phyloP scores from a whole-genome alignment of 2,329 filamentous ascomycete genomes.

The Rugonectria rugulosa region DNA sequence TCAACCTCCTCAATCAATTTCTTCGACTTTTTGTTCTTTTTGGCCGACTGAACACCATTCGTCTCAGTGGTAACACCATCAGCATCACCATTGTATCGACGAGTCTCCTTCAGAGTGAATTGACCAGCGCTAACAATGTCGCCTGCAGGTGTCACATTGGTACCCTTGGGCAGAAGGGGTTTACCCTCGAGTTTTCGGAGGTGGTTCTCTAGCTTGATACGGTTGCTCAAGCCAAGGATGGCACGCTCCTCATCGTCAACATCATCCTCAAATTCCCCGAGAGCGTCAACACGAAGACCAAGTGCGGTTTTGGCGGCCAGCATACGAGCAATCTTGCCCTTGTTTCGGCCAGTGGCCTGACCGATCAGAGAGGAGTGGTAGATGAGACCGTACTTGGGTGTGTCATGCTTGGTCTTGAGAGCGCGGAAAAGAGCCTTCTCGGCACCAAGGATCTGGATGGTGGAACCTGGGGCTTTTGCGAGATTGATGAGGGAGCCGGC shows the following conservation, averaged over 20 bases:
- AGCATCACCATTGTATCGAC: conserved; percentile 94
- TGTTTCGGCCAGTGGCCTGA: conserved; percentile 97
- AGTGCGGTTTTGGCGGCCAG: conserved; percentile 92
- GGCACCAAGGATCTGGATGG: conserved; percentile 96
- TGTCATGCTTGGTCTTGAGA: conserved; percentile 98
- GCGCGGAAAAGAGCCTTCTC: conserved; percentile 99
- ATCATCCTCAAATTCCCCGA: conserved; percentile 64
- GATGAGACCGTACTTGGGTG: conserved; percentile 96
- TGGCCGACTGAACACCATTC: conserved; percentile 46
- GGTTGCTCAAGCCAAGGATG: conserved; percentile 76
- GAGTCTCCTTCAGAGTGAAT: conserved; percentile 89
- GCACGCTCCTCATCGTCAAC: conserved; percentile 89
- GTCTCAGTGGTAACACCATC: conserved; percentile 77
- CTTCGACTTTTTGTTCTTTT: conserved; percentile 49
- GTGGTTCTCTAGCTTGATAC: conserved; percentile 77
- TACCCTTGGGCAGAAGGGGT: conserved; percentile 79
- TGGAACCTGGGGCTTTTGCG: conserved; percentile 93
- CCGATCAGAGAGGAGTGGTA: conserved; percentile 94
- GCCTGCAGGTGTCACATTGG: conserved; percentile 78
- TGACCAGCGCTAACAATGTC: conserved; percentile 72
- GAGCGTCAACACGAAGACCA: conserved; percentile 90
- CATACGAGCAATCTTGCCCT: conserved; percentile 99
- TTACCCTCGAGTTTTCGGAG: conserved; percentile 87
- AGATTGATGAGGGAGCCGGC: conserved; percentile 93
- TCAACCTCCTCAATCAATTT: conserved; percentile 53